A percentile compares a stretch with the other conserved stretches of the same genome.
Evolutionary conservation across 1,284 basidiomycete genomes (phyloP).

Genomic region (Pseudozyma hubeiensis): DNA sequence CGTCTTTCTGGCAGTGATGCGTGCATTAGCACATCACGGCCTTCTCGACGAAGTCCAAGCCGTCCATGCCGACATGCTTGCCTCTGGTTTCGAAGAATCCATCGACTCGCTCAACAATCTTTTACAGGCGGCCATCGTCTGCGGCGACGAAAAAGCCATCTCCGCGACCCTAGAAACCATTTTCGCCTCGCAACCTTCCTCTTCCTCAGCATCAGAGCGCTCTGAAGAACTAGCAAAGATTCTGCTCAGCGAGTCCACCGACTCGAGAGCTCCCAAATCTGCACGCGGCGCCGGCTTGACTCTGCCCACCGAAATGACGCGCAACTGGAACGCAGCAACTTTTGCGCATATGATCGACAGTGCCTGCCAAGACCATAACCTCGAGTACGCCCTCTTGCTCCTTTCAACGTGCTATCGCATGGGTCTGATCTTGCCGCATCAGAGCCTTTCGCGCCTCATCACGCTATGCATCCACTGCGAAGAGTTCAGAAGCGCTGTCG

Average conservation of each 20-base stretch:
- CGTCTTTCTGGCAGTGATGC: conserved; percentile 39
- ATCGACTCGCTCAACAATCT: conserved; percentile 47
- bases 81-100: conserved; percentile 23
- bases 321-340: conserved; percentile 54
- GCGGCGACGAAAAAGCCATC: conserved; percentile 20
- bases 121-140: conserved; percentile 45
- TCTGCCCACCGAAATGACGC: conserved; percentile 19
- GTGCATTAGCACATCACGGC: conserved; percentile 38
- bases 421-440: conserved; percentile 26
- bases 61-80: conserved; percentile 49
- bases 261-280: not conserved
- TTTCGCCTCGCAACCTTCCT: conserved; percentile 11
- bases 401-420: conserved; percentile 34
- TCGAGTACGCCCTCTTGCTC: conserved; percentile 52
- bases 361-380: conserved; percentile 42
- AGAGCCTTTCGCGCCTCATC: conserved; percentile 22
- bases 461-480: conserved; percentile 27
- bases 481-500: conserved; percentile 49
- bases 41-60: conserved; percentile 33
- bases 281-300: conserved; percentile 1
- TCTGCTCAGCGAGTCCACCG: conserved; percentile 2
- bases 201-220: not conserved
- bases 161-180: conserved; percentile 33
- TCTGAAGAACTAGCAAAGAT: conserved; percentile 18
- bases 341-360: conserved; percentile 45